Conservation (phyloP, 495 filamentous ascomycete species). For the Penicillium maclennaniae region DNA sequence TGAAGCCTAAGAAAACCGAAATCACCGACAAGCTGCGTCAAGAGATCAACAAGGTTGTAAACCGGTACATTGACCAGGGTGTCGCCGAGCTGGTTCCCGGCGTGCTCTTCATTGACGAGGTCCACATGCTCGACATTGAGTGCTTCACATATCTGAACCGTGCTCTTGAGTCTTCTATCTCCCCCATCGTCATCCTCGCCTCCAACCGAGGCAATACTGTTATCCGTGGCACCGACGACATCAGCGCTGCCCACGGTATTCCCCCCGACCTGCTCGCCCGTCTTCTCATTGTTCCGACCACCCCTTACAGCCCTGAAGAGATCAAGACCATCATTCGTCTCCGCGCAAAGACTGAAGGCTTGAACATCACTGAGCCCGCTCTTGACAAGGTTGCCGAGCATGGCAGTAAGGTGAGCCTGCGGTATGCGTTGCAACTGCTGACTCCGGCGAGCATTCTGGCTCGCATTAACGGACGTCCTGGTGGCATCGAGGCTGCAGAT, state of each 20-base stretch:
- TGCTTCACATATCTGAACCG: conserved; percentile 99
- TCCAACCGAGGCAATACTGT: conserved; percentile 91
- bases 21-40: conserved; percentile 93
- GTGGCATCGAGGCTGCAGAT: conserved; percentile 73
- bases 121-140: conserved; percentile 98
- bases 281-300: conserved; percentile 91
- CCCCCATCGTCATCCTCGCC: conserved; percentile 94
- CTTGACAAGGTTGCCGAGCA: conserved; percentile 80
- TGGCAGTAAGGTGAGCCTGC: conserved; percentile 79
- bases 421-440: conserved; percentile 89
- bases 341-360: conserved; percentile 74
- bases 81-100: conserved; percentile 97
- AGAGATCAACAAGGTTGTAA: conserved; percentile 98
- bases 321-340: conserved; percentile 85
- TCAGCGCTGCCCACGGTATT: conserved; percentile 85
- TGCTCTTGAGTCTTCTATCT: conserved; percentile 86
- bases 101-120: conserved; percentile 97
- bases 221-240: conserved; percentile 80
- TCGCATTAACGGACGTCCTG: conserved; percentile 62
- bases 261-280: conserved; percentile 89
- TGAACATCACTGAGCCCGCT: conserved; percentile 75
- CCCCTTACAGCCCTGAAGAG: conserved; percentile 76
- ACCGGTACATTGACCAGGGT: conserved; percentile 95
- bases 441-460: conserved; percentile 77
- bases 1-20: conserved; percentile 98